Base-by-base conservation (phyloP, 176 grass and related monocot species). In the Eleusine coracana region DNA sequence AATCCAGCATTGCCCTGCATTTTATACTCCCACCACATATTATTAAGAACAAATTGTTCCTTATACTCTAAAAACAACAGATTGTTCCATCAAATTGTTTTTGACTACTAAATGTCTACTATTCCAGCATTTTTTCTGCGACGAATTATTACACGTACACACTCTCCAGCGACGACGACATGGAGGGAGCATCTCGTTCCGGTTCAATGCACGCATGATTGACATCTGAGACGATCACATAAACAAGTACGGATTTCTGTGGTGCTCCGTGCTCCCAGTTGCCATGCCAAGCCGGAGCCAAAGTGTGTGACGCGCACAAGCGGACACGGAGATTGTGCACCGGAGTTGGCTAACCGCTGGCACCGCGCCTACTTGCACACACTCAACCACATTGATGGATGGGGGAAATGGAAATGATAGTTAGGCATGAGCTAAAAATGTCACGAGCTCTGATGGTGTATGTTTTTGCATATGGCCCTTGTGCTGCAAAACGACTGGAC, bases 201-300 rank as follows among this genome's bases (percentile, higher is more conserved):
- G 60, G 15, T 81, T 75, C 85, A 81, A 66, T 73, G 84, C 12
- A 80, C 8, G 38, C 25, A 79, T 87, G 50, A 62, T 76, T 73
- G 65, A 40, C 8, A 31, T 75, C 13, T 28, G 72, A 82, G 34
- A 29, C 48, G 37, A 66, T 16, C 29, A 36, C 60, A 65, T 59
- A 29, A 59, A 50, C 2, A 28, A 15, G 25, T 73, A 58, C 14
- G 8, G 13, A 6, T 28, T 66, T 60, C 15, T 40, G 14, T 76
- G 54, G 80, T 14, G 48, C 68, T 68, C 80, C 63, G 80, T 14
- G 48, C 68, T 68, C 80, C 63, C 29, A 29, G 3, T 17, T 70
- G 70, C 34, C 82, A 62, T 84, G 87, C 65, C n/a, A 45, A 25
- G 17, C 54, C 27, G 42, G 34, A 50, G n/a, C 8, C 39, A 20